A percentile compares a stretch with the other conserved stretches of the same genome.
Conservation (phyloP, 2,329 filamentous ascomycete species). For the Elsinoe batatas region DNA sequence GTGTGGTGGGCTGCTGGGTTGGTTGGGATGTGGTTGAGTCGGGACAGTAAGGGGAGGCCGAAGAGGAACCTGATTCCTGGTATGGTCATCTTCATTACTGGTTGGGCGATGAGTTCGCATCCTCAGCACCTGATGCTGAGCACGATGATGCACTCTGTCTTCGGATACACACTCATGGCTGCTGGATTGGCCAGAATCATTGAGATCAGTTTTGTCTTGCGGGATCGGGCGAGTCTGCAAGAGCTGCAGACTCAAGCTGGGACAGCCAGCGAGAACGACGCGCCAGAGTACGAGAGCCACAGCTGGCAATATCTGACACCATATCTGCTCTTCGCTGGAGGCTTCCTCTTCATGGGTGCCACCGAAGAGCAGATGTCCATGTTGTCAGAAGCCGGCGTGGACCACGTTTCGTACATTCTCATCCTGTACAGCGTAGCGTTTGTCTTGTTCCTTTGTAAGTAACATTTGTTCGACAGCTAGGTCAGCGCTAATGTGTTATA, state of each 20-base stretch:
- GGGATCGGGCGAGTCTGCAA: conserved; percentile 47
- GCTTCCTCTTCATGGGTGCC: conserved; percentile 94
- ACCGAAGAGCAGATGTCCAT: conserved; percentile 92
- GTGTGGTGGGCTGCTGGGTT: conserved; percentile 96
- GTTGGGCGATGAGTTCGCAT: conserved; percentile 91
- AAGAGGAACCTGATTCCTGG: conserved; percentile 89
- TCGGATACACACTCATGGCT: conserved; percentile 92
- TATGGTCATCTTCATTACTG: conserved; percentile 83
- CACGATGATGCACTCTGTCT: conserved; percentile 77
- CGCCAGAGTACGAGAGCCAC: conserved; percentile 24
- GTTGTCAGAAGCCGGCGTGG: conserved; percentile 62
- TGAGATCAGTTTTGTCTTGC: conserved; percentile 80
- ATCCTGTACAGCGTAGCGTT: conserved; percentile 87
- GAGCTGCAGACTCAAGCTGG: conserved; percentile 15
- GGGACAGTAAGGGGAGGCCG: conserved; percentile 69
- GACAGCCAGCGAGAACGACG: conserved; percentile 22
- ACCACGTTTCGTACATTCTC: conserved; percentile 84
- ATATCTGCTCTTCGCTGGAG: conserved; percentile 71
- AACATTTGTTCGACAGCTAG: neutral
- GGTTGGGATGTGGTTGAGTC: conserved; percentile 83
- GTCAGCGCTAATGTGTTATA: neutral
- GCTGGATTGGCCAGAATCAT: conserved; percentile 76
- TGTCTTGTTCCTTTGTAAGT: conserved; percentile 72
- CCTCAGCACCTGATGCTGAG: conserved; percentile 76
- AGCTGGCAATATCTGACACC: conserved; percentile 41